phyloP scores from a whole-genome alignment of 2,329 filamentous ascomycete species.

The Talaromyces sp. region DNA sequence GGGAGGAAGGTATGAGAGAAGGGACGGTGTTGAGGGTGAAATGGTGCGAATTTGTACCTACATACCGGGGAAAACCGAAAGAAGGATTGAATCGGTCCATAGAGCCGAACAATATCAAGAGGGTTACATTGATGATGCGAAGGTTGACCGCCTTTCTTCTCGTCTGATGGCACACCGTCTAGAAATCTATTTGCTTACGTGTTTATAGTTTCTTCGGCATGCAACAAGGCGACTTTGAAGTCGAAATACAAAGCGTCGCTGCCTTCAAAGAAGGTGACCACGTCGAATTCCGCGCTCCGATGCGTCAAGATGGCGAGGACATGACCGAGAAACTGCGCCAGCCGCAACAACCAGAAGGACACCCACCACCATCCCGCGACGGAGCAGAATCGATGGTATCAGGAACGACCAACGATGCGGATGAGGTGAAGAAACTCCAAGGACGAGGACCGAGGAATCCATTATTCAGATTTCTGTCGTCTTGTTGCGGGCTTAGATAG shows the following conservation, averaged over 20 bases:
- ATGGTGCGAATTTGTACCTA: conserved; percentile 65
- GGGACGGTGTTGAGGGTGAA: conserved; percentile 51
- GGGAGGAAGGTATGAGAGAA: conserved; percentile 26
- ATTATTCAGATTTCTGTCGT: neutral
- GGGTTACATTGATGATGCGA: conserved; percentile 74
- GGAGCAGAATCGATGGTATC: neutral
- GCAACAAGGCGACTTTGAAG: conserved; percentile 65
- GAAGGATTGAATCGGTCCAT: conserved; percentile 55
- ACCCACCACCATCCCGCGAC: neutral
- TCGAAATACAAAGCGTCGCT: conserved; percentile 55
- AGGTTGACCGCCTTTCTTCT: conserved; percentile 52
- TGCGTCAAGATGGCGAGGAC: neutral
- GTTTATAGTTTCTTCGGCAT: conserved; percentile 67
- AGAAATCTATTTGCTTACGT: neutral
- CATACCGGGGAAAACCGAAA: conserved; percentile 66
- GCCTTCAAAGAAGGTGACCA: conserved; percentile 32
- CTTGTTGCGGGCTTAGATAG: neutral
- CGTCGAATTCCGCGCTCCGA: neutral
- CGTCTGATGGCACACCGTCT: neutral
- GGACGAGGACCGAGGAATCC: neutral
- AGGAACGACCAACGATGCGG: neutral
- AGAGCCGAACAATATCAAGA: conserved; percentile 58
- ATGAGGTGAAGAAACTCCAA: neutral
- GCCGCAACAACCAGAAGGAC: neutral
- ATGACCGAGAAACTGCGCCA: neutral